Conservation (phyloP, 1,284 basidiomycete genomes). For the Tilletiaria anomala region DNA sequence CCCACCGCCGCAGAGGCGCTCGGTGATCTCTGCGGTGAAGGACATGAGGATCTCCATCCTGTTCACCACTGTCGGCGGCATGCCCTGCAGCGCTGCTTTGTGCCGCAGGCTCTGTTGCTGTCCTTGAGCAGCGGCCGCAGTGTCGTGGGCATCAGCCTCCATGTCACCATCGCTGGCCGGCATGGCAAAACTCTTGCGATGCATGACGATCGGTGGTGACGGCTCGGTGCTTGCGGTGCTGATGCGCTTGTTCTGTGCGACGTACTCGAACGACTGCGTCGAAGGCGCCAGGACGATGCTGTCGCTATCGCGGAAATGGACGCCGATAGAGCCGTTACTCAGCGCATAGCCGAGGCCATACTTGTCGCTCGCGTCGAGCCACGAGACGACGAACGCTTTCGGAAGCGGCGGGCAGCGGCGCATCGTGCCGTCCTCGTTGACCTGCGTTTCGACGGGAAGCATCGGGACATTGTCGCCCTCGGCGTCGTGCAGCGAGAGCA, state of each 20-base stretch:
- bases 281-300: constrained; percentile 67
- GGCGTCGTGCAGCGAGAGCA: constrained; percentile 8
- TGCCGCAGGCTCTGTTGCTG: not conserved
- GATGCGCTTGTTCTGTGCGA: constrained; percentile 3
- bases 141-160: too few relatives aligned
- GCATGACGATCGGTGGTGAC: too few relatives aligned
- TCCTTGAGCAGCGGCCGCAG: too few relatives aligned
- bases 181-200: too few relatives aligned
- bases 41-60: not conserved
- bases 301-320: constrained; percentile 91
- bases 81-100: not conserved
- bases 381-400: constrained; percentile 79
- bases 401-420: constrained; percentile 49
- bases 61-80: not conserved
- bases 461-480: constrained; percentile 4
- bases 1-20: constrained; percentile 33
- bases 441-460: constrained; percentile 5
- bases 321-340: constrained; percentile 82
- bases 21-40: constrained; percentile 23
- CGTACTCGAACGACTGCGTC: constrained; percentile 50
- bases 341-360: constrained; percentile 97
- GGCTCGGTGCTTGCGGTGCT: not conserved
- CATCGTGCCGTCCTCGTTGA: constrained; percentile 40
- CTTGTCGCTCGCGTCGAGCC: constrained; percentile 97
- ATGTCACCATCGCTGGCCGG: not conserved